Conservation (phyloP, 768 basidiomycete species). For the Boletus coccyginus region DNA sequence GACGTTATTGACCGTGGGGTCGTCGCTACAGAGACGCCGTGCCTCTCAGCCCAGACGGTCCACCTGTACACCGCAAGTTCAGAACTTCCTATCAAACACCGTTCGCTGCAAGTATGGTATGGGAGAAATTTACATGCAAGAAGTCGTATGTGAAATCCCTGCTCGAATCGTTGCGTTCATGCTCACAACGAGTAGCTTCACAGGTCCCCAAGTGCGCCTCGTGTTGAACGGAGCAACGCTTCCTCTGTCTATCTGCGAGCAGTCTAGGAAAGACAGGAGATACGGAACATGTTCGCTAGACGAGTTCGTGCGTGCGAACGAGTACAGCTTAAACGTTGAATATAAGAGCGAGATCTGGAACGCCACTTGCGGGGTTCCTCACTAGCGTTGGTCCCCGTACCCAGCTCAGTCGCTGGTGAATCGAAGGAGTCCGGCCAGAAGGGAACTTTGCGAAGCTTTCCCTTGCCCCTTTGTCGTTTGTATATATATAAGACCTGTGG, state of each 20-base stretch:
- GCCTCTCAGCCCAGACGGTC: slow-evolving; percentile 28
- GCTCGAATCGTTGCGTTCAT: background rate
- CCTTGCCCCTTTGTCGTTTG: background rate
- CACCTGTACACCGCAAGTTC: slow-evolving; percentile 33
- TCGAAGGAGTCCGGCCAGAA: background rate
- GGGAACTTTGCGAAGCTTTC: background rate
- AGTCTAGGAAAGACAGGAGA: slow-evolving; percentile 23
- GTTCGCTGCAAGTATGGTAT: slow-evolving; percentile 42
- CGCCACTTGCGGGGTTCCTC: slow-evolving; percentile 30
- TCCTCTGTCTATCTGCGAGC: slow-evolving; percentile 35
- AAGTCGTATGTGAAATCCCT: slow-evolving; percentile 25
- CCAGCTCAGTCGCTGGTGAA: background rate
- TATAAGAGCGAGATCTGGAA: slow-evolving; percentile 37
- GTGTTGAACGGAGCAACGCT: slow-evolving; percentile 39
- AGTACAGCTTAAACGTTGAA: slow-evolving; percentile 19
- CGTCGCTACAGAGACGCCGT: slow-evolving; percentile 27
- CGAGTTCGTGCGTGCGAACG: slow-evolving; percentile 32
- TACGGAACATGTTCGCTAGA: slow-evolving; percentile 39
- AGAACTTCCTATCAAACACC: slow-evolving; percentile 37
- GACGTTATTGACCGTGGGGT: background rate
- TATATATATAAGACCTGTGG: too few relatives aligned
- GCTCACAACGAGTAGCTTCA: slow-evolving; percentile 23
- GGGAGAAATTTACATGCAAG: slow-evolving; percentile 41
- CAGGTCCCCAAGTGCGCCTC: slow-evolving; percentile 39
- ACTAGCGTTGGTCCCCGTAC: background rate